Conservation (phyloP, 2,329 filamentous ascomycete species). For the Cadophora sp. region DNA sequence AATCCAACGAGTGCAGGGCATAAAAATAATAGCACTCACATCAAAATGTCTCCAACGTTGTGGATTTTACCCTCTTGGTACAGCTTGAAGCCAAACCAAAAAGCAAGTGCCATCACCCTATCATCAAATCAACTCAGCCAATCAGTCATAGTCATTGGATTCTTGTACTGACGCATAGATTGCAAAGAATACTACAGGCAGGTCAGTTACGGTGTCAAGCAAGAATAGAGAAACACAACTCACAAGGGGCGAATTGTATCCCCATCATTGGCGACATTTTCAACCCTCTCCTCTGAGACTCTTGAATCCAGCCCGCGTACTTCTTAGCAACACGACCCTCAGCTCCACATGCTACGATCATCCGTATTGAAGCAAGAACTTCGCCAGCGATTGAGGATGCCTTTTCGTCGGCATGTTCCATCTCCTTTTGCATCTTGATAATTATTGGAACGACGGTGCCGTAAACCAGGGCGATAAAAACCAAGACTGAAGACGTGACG, state of each 20-base stretch:
- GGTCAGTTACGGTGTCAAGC: neutral
- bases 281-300: conserved; percentile 58
- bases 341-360: conserved; percentile 68
- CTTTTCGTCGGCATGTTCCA: conserved; percentile 59
- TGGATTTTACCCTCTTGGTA: conserved; percentile 54
- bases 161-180: conserved; percentile 38
- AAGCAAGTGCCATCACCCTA: conserved; percentile 62
- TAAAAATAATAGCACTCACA: conserved; percentile 49
- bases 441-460: conserved; percentile 60
- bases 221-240: conserved; percentile 12
- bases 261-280: conserved; percentile 58
- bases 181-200: conserved; percentile 46
- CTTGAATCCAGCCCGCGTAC: conserved; percentile 62
- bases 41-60: conserved; percentile 60
- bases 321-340: conserved; percentile 59
- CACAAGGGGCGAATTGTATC: conserved; percentile 56
- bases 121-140: conserved; percentile 28
- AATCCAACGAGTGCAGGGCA: too few relatives aligned
- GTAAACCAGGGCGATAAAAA: conserved; percentile 61
- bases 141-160: neutral
- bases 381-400: conserved; percentile 67
- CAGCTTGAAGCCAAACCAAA: conserved; percentile 67
- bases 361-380: conserved; percentile 64
- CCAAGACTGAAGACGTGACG: conserved; percentile 61
- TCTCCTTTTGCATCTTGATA: conserved; percentile 56